Evolutionary conservation across 2,329 filamentous ascomycete species (phyloP).

Genomic region (Sclerotiophoma versabilis): DNA sequence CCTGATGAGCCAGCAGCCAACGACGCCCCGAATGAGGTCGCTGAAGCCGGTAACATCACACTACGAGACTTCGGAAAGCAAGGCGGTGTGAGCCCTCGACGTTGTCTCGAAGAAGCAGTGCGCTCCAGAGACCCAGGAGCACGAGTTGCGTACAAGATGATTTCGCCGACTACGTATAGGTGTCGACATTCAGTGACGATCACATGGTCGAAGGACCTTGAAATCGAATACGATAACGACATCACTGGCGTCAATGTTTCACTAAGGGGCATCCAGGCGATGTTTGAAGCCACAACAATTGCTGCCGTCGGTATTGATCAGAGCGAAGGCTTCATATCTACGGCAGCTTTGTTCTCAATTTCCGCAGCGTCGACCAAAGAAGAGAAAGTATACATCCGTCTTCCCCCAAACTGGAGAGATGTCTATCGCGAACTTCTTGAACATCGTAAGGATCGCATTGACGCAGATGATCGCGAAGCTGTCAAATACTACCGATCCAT

Average conservation of each 20-base stretch:
- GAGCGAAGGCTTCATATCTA: slow-evolving; percentile 86
- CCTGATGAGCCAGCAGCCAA: slow-evolving; percentile 53
- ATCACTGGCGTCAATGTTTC: slow-evolving; percentile 53
- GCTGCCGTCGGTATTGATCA: slow-evolving; percentile 79
- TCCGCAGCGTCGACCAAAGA: slow-evolving; percentile 82
- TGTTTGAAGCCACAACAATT: slow-evolving; percentile 75
- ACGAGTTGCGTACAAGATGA: slow-evolving; percentile 70
- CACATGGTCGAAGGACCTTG: slow-evolving; percentile 78
- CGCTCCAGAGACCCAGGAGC: slow-evolving; percentile 77
- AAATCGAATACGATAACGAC: slow-evolving; percentile 53
- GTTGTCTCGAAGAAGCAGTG: slow-evolving; percentile 86
- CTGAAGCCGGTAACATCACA: slow-evolving; percentile 60
- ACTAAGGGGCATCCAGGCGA: slow-evolving; percentile 58
- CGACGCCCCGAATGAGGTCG: slow-evolving; percentile 20
- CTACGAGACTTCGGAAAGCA: slow-evolving; percentile 86
- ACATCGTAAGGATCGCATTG: slow-evolving; percentile 71
- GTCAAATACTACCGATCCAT: slow-evolving; percentile 74
- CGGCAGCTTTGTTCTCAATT: slow-evolving; percentile 79
- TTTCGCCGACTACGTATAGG: slow-evolving; percentile 77
- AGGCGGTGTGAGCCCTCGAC: slow-evolving; percentile 76
- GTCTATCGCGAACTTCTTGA: slow-evolving; percentile 82
- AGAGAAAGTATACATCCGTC: slow-evolving; percentile 79
- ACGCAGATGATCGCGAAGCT: slow-evolving; percentile 72
- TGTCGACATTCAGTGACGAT: slow-evolving; percentile 79
- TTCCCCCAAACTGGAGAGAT: slow-evolving; percentile 83